These are phyloP conservation scores for Fusarium odoratissimum DNA, from an alignment of 2,329 filamentous ascomycete genomes.

Conservation along the genomic window DNA sequence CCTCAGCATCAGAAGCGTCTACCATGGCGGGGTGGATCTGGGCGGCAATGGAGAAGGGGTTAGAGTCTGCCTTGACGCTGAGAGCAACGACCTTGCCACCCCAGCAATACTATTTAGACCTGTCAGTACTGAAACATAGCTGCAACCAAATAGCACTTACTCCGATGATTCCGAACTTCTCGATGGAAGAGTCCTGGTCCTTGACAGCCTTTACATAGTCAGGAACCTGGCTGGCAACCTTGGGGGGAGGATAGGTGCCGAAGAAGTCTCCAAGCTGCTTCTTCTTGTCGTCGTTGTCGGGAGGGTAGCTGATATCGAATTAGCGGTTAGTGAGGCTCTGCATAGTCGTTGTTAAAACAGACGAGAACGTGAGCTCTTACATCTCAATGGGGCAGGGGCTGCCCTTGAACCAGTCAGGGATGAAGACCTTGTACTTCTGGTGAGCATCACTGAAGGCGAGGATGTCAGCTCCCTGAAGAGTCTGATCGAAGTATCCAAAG, in stretches of 20 bases:
- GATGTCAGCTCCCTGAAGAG: conserved; percentile 77
- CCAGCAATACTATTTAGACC: conserved; percentile 69
- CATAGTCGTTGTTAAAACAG: not conserved
- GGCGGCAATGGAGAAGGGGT: conserved; percentile 66
- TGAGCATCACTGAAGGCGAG: conserved; percentile 65
- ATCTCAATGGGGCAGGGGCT: conserved; percentile 68
- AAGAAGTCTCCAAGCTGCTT: conserved; percentile 70
- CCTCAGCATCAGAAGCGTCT: conserved; percentile 69
- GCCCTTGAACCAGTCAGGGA: conserved; percentile 92
- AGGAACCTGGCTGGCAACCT: conserved; percentile 62
- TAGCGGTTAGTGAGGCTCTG: not conserved
- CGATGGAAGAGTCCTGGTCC: conserved; percentile 64
- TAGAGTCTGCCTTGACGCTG: conserved; percentile 60
- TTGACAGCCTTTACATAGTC: conserved; percentile 65
- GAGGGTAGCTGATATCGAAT: conserved; percentile 63
- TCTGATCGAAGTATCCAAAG: conserved; percentile 77
- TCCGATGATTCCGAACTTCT: conserved; percentile 70
- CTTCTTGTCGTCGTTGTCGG: conserved; percentile 72
- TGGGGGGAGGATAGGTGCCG: conserved; percentile 59
- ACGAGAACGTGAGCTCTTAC: conserved; percentile 40
- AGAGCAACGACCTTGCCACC: conserved; percentile 74
- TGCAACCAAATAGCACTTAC: conserved; percentile 51
- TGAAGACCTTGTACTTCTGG: conserved; percentile 84
- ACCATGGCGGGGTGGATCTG: conserved; percentile 72
- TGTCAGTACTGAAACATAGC: not conserved